Base-by-base conservation (phyloP, 2,329 filamentous ascomycete species). In the Alternaria sp. region DNA sequence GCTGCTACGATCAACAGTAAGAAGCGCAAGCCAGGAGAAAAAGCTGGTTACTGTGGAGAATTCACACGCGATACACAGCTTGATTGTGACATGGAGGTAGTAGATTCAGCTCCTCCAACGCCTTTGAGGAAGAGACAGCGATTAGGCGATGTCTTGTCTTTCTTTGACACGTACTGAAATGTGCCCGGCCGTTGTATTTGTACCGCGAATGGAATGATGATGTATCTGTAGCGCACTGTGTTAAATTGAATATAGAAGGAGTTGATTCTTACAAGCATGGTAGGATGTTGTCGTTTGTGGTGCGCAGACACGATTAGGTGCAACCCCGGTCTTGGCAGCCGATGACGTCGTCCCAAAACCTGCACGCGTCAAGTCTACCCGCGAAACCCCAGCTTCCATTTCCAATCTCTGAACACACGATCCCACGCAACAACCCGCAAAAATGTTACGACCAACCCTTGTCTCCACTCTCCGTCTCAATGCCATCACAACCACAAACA, bases 231-330 rank as follows among this genome's bases (percentile, higher is more conserved):
- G 27, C 18, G 28, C 45, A 18, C n/a, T 14, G n/a, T 20, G 3
- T 9, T 16, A 4, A 12, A 32, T 48, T 2, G 14, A 18, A 16
- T 22, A 3, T 32, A 22, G 20, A 28, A 48, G 28, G 8, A n/a
- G 11, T 32, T 32, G 2, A 11, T 22, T 14, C 11, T 16, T 4
- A 43, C 3, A 12, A 43, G 40, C 45, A 32, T 14, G 32, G n/a
- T 9, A 20, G 4, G 4, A 18, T 32, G 28, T 14, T 22, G 28
- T 34, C 18, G 27, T 20, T 30, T 12, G 28, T 32, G 11, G n/a
- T 11, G 28, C 11, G 20, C 11, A 43, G 43, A 87, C 57, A 85
- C 78, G 14, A 89, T n/a, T n/a, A 28, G 27, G 38, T 22, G 12
- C 12, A 14, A 38, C 16, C 18, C 28, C 51, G 32, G 30, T 27